Evolutionary conservation across 805 yeast genomes (phyloP), one percentile per base, ranked within the genome.

Genomic region (Hanseniaspora taiwanica): DNA sequence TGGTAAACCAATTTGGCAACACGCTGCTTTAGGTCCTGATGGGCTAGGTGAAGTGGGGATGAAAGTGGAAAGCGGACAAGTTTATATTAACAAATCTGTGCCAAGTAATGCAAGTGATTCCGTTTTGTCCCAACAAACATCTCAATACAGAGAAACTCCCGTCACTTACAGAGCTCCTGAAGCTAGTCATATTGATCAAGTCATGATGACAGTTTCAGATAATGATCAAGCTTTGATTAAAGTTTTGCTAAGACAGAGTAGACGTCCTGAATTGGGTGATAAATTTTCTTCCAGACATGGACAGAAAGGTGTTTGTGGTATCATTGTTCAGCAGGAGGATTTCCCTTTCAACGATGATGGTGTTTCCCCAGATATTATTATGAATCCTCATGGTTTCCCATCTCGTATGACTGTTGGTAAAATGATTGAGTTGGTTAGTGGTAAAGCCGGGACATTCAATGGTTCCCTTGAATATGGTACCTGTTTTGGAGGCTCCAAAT

Each of bases 401-500:
- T 89, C 97, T 27, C 94, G 98, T 73, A 91, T 91, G 98, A 91
- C 98, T 31, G 97, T 91, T 16, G 98, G 98, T 44, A 91, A 91
- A 63, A 89, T 91, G 97, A 76, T 91, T 49, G 98, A 91, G 61
- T 69, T 89, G 46, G 81, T 91, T 19, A 81, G 95, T 24, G 98
- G 98, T 50, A 91, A 91, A 57, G 98, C 97, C 0, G 98, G 98
- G 59, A 96, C 91, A 31, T 63, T 91, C 50, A 81, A 84, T 51
- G 98, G 98, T 3, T 56, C 82, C 2, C 66, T 91, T 44, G 94
- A 91, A 59, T 91, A 91, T 52, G 98, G 98, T 53, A 91, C 98
- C 1, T 91, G 97, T 65, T 91, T 91, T 58, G 98, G 98, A 36
- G 98, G 98, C 24, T 83, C 95, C n/a, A 81, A 87, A 55, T 68